phyloP scores from a whole-genome alignment of 441 rosid species.

The Bocquillonia castaneifolia region DNA sequence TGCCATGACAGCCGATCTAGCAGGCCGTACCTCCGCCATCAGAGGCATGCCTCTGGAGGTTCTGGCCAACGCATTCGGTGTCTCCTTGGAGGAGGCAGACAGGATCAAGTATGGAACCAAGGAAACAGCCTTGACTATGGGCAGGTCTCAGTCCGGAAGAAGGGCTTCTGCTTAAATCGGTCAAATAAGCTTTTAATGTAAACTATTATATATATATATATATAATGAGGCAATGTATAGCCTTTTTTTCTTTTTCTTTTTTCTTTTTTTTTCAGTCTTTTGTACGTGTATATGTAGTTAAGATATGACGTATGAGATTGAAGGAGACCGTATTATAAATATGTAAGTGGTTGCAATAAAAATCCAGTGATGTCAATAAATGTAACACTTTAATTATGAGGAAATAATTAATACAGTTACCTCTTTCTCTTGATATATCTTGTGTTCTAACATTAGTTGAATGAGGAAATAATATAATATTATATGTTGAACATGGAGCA shows the following conservation, averaged over 20 bases:
- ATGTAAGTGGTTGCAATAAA: neutral
- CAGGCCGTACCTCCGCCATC: slow-evolving; percentile 45
- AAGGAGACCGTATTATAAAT: neutral
- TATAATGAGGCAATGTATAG: neutral
- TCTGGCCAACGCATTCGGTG: slow-evolving; percentile 40
- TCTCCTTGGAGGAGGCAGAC: slow-evolving; percentile 56
- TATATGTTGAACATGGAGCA: too few species aligned
- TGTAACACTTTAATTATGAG: neutral
- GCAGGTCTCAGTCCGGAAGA: neutral
- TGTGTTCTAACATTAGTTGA: too few species aligned
- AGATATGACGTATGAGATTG: neutral
- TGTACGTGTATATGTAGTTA: too few species aligned
- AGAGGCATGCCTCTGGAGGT: slow-evolving; percentile 52
- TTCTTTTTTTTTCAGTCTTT: neutral
- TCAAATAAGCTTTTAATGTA: too few species aligned
- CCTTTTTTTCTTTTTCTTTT: neutral
- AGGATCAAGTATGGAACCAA: slow-evolving; percentile 39
- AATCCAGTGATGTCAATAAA: neutral
- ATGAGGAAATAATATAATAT: too few species aligned
- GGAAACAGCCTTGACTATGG: slow-evolving; percentile 37
- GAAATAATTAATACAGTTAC: neutral
- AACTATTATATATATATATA: neutral
- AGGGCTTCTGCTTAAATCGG: neutral
- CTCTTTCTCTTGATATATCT: neutral
- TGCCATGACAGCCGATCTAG: slow-evolving; percentile 42